Evolutionary conservation across 768 basidiomycete species (phyloP), one percentile per base, ranked within the genome.

Genomic region (Lentinula edodes): DNA sequence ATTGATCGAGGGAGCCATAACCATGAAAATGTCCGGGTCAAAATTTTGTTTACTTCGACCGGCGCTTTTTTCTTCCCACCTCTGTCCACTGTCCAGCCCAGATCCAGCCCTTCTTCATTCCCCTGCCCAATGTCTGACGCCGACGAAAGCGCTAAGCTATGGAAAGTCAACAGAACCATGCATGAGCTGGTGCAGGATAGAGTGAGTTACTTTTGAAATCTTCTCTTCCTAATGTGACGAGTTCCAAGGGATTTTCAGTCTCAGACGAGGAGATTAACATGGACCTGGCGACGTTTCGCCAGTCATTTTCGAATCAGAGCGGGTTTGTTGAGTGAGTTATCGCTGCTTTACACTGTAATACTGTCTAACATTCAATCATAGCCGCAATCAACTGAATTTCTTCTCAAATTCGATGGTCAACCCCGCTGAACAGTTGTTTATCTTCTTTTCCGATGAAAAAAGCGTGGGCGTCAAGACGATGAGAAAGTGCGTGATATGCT

Each of bases 401-500:
- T 93, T 88, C 74, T 93, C 94, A 10, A 87, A 89, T 65, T 84
- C 86, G 15, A 77, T 78, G 62, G 75, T 78, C 12, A 88, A 90
- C 66, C 78, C 84, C 28, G 73, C 76, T 8, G 88, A 94, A 67
- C 89, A 91, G 73, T 92, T 99, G 68, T 98, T 92, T 67, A 80
- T 98, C 18, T 98, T 91, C 73, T 99, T 96, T 75, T 88, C 93
- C n/a, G 94, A 95, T 51, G 97, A 98, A 74, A 84, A 80, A 73
- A 93, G 92, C 68, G 97, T 98, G 6, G 93, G 95, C 62, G 94
- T 98, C 48, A 96, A 97, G 75, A 93, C 95, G 3, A 98, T 98
- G 93, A 81, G 95, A 78, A 96, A 94, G 96, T 97, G 72, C 59
- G 89, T 80, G 23, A 23, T 20, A 58, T 35, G 45, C 32, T 23